A percentile compares a stretch with the other conserved stretches of the same genome.
phyloP scores from a whole-genome alignment of 257 asterid genomes.

The Rehmannia glutinosa region DNA sequence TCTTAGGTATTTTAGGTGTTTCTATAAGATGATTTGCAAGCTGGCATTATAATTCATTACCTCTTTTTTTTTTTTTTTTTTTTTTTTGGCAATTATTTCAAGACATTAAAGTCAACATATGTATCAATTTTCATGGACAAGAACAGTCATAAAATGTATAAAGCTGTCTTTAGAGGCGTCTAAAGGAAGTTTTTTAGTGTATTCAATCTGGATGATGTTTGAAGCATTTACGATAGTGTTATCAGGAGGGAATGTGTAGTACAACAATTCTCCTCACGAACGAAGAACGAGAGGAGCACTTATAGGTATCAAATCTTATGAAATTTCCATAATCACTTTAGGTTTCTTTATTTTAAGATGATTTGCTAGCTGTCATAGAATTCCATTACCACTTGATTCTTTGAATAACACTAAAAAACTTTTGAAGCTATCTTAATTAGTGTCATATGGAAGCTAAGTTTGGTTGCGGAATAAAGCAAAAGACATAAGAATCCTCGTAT shows the following conservation, averaged over 20 bases:
- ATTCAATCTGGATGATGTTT: neutral
- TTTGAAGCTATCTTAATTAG: neutral
- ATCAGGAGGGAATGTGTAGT: too few relatives aligned
- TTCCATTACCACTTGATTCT: neutral
- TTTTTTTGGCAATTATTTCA: too few relatives aligned
- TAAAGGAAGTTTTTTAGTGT: too few relatives aligned
- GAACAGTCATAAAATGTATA: too few relatives aligned
- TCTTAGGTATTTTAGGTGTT: neutral
- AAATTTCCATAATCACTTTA: neutral
- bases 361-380: neutral
- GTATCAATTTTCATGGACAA: too few relatives aligned
- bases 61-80: too few relatives aligned
- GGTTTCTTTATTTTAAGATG: neutral
- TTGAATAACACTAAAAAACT: too few relatives aligned
- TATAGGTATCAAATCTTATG: neutral
- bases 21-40: neutral
- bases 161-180: too few relatives aligned
- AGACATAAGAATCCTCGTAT: too few relatives aligned
- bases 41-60: slow-evolving; percentile 7
- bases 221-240: neutral
- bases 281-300: neutral
- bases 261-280: too few relatives aligned
- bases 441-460: neutral
- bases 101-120: too few relatives aligned
- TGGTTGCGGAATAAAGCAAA: too few relatives aligned